Evolutionary conservation across 805 yeast species (phyloP), one percentile per base, ranked within the genome.

Genomic region (Limtongozyma cylindracea): DNA sequence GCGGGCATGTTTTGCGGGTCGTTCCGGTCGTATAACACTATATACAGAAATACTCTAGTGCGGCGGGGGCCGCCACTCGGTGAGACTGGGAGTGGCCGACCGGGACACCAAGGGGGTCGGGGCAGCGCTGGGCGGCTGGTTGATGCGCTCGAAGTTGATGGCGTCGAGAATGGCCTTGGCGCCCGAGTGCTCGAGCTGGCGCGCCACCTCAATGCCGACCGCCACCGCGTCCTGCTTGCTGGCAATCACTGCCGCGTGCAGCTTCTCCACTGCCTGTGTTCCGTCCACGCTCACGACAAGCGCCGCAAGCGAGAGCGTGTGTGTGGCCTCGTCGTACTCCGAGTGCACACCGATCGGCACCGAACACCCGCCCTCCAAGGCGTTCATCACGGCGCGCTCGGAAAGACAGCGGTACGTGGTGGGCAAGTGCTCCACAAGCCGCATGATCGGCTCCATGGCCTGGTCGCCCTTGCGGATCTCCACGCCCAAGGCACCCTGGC

Each of bases 401-500:
- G 94, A 91, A 6, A 65, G 43, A 43, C 96, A 82, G 32, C 91
- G 58, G 27, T 66, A 46, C 1, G 80, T 60, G 3, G 91, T 57
- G 5, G 62, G 55, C 19, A 48, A 41, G 41, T 80, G 69, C 32
- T 68, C 69, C 28, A 84, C 62, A 25, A 61, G 53, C 10, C 55
- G 43, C 32, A 91, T 59, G 11, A 82, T 53, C 24, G 55, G 43
- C 32, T 49, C 49, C 45, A 74, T 61, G 22, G 51, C 47, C 5
- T 43, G 36, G 42, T 88, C 93, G 27, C 56, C 60, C 26, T 57
- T 57, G 34, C 91, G 60, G 31, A 84, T 76, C 47, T 88, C 98
- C 13, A 88, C 51, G 11, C 96, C 98, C 20, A 88, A 47, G 1
- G 96, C 96, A 30, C 98, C 98, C 49, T 88, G 98, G n/a, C 98